A percentile compares a stretch with the other conserved stretches of the same genome.
phyloP scores from a whole-genome alignment of 2,329 filamentous ascomycete genomes.

The Cercospora sp. region DNA sequence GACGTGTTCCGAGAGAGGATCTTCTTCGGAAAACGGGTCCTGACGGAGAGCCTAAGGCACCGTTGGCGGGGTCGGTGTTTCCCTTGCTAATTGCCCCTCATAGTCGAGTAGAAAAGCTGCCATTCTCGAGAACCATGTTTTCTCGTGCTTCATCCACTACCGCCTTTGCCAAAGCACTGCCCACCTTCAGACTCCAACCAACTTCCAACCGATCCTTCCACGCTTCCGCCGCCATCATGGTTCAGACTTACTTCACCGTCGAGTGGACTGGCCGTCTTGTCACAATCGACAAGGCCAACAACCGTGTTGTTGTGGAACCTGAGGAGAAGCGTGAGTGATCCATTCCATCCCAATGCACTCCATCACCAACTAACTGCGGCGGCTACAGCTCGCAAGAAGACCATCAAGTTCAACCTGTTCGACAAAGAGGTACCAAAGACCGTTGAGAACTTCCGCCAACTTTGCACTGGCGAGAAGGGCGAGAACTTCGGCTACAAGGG shows the following conservation, averaged over 20 bases:
- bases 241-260: conserved; percentile 64
- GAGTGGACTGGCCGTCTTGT: conserved; percentile 65
- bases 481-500: conserved; percentile 66
- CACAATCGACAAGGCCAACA: conserved; percentile 59
- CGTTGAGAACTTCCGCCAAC: conserved; percentile 91
- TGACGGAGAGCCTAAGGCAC: conserved; percentile 1
- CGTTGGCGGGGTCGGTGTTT: conserved; percentile 6
- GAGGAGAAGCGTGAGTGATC: conserved; percentile 59
- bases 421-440: conserved; percentile 86
- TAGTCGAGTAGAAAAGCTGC: conserved; percentile 11
- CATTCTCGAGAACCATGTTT: conserved; percentile 17
- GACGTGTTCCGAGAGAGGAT: conserved; percentile 8
- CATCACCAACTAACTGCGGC: background rate
- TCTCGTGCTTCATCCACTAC: conserved; percentile 15
- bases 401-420: conserved; percentile 88
- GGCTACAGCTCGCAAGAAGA: conserved; percentile 65
- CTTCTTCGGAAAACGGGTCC: conserved; percentile 4
- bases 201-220: conserved; percentile 56
- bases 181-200: conserved; percentile 37
- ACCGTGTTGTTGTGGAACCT: conserved; percentile 42
- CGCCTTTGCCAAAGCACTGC: conserved; percentile 28
- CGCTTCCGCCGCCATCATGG: conserved; percentile 72
- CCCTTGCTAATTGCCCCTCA: conserved; percentile 12
- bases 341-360: conserved; percentile 24
- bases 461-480: conserved; percentile 96